phyloP scores from a whole-genome alignment of 192 early-diverging fungal genomes.

The Coemansia sp. region DNA sequence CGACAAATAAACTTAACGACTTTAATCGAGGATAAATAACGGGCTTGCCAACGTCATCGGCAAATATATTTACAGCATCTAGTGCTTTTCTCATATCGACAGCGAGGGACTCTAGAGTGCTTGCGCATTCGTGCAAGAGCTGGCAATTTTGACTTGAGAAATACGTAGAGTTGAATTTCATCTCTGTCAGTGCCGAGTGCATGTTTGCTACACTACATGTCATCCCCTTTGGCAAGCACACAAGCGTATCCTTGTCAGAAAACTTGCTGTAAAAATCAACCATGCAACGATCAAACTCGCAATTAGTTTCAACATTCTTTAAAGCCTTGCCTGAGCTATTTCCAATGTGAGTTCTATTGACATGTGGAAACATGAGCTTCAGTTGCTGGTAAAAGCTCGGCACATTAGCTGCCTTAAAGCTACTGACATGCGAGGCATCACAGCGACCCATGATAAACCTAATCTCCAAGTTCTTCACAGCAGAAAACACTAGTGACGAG shows the following conservation, averaged over 20 bases:
- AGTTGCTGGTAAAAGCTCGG: conserved; percentile 1
- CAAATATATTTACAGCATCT: not conserved
- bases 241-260: not conserved
- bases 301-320: not conserved
- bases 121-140: not conserved
- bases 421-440: not conserved
- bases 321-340: not conserved
- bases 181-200: not conserved
- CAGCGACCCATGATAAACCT: not conserved
- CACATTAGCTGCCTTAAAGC: not conserved
- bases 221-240: not conserved
- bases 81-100: not conserved
- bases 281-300: not conserved
- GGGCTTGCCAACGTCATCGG: not conserved
- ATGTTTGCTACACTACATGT: not conserved
- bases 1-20: not conserved
- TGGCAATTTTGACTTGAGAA: not conserved
- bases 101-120: not conserved
- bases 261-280: not conserved
- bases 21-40: not conserved
- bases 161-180: not conserved
- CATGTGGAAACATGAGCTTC: not conserved
- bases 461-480: conserved; percentile 1
- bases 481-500: not conserved
- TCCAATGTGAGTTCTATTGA: not conserved